phyloP scores from a whole-genome alignment of 352 stramenopile species.

The Elongisporangium undulatum region DNA sequence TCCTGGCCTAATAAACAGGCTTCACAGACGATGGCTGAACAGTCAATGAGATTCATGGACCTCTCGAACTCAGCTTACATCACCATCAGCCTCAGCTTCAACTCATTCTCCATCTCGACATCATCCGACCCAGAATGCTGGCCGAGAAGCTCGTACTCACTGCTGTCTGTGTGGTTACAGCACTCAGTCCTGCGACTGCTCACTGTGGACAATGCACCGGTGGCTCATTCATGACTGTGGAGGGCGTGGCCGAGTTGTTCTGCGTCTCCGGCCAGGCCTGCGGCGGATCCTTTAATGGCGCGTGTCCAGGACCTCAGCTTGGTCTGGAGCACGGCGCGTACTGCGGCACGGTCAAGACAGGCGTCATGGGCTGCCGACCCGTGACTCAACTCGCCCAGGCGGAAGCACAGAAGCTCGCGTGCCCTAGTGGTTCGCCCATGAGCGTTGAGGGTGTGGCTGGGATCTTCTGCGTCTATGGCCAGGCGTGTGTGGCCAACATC shows the following conservation, averaged over 20 bases:
- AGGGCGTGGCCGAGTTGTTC: constrained; percentile 15
- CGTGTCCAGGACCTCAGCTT: constrained; percentile 11
- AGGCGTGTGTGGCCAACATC: constrained; percentile 22
- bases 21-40: too few relatives aligned
- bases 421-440: constrained; percentile 5
- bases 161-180: not conserved
- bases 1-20: too few relatives aligned
- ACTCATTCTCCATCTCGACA: not conserved
- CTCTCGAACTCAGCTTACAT: not conserved
- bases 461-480: constrained; percentile 22
- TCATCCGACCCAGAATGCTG: not conserved
- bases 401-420: not conserved
- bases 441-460: constrained; percentile 25
- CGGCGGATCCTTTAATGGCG: constrained; percentile 8
- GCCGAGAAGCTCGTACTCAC: not conserved
- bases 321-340: constrained; percentile 12
- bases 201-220: not conserved
- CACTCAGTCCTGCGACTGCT: not conserved
- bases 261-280: constrained; percentile 14
- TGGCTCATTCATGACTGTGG: constrained; percentile 11
- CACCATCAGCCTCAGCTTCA: not conserved
- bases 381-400: not conserved
- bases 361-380: constrained; percentile 23
- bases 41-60: too few relatives aligned
- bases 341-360: constrained; percentile 20